Percentiles rank a stretch among this genome's conserved stretches.
Evolutionary conservation across 129 eudicot species (phyloP).

Genomic region (Ambrosia artemisiifolia): DNA sequence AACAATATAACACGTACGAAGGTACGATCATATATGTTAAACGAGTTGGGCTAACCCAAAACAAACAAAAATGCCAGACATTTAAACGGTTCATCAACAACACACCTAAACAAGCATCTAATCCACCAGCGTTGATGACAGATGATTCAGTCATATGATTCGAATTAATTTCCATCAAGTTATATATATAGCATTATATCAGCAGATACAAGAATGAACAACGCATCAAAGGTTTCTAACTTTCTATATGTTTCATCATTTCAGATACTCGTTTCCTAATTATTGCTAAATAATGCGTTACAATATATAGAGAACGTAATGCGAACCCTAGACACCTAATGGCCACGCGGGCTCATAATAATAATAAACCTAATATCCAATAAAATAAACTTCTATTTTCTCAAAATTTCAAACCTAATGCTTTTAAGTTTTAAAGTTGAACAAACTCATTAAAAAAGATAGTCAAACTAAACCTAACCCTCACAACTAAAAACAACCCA

Average conservation of each 20-base stretch:
- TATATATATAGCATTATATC: not conserved
- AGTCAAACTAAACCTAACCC: not conserved
- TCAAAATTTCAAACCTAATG: slow-evolving; percentile 12
- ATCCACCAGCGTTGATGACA: not conserved
- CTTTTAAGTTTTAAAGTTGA: not conserved
- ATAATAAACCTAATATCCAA: no score
- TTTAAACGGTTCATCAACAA: not conserved
- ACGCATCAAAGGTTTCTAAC: slow-evolving; percentile 7
- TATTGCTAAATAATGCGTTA: no score
- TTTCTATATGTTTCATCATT: slow-evolving; percentile 6
- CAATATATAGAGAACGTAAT: no score
- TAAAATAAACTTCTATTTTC: not conserved
- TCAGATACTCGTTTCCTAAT: slow-evolving; percentile 1
- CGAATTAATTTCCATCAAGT: not conserved
- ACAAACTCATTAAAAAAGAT: not conserved
- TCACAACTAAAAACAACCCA: not conserved
- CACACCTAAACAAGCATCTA: not conserved
- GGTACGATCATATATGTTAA: not conserved
- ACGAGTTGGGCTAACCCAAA: not conserved
- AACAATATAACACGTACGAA: not conserved
- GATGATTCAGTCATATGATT: not conserved
- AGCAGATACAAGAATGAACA: not conserved
- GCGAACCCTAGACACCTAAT: no score
- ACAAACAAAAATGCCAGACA: not conserved
- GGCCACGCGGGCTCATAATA: no score